A percentile compares a stretch with the other conserved stretches of the same genome.
phyloP scores from a whole-genome alignment of 768 basidiomycete species.

The Tricholoma furcatifolium region DNA sequence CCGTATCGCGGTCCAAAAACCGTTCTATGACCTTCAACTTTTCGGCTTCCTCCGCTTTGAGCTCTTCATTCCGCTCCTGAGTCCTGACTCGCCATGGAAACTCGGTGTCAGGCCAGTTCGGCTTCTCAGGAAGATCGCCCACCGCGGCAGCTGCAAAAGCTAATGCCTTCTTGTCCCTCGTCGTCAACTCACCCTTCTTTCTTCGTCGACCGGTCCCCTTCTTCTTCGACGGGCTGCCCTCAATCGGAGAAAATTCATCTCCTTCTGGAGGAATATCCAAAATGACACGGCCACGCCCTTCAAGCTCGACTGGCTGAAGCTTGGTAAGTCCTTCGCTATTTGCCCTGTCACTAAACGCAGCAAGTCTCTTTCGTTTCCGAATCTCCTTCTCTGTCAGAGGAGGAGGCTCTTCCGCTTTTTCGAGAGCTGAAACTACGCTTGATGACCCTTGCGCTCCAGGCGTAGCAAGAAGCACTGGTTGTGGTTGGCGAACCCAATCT shows the following conservation, averaged over 20 bases:
- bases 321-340: conserved; percentile 32
- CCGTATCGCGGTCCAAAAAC: conserved; percentile 74
- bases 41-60: conserved; percentile 56
- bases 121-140: conserved; percentile 42
- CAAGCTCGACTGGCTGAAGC: conserved; percentile 62
- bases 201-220: conserved; percentile 40
- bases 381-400: conserved; percentile 59
- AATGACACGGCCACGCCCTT: conserved; percentile 71
- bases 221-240: conserved; percentile 39
- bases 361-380: conserved; percentile 65
- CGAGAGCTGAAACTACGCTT: conserved; percentile 39
- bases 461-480: conserved; percentile 43
- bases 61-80: conserved; percentile 51
- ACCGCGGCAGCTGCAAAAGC: conserved; percentile 20
- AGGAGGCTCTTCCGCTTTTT: conserved; percentile 32
- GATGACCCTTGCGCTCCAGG: conserved; percentile 41
- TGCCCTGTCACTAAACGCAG: conserved; percentile 55
- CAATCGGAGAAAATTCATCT: conserved; percentile 22
- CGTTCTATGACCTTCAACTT: conserved; percentile 64
- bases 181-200: conserved; percentile 44
- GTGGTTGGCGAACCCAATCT: conserved; percentile 59
- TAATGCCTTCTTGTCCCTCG: conserved; percentile 31
- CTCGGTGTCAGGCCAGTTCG: conserved; percentile 77
- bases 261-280: conserved; percentile 52
- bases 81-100: conserved; percentile 75